These are phyloP conservation scores for Pisolithus tinctorius DNA, from an alignment of 768 basidiomycete genomes.

Conservation along the genomic window DNA sequence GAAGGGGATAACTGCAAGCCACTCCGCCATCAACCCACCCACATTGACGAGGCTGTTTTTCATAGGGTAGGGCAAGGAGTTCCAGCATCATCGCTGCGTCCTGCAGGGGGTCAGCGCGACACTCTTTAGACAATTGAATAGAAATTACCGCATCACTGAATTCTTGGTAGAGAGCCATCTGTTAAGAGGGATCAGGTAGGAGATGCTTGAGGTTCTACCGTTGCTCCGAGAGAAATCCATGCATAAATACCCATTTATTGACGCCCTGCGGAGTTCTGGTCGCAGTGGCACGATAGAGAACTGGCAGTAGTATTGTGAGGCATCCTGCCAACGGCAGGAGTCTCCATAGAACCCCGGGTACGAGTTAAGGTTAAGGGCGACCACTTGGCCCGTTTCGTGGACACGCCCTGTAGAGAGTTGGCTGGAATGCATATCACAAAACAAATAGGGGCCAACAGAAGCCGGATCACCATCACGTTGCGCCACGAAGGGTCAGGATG, in stretches of 20 bases:
- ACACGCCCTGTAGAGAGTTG: neutral
- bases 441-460: too few species aligned
- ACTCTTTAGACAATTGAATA: neutral
- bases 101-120: neutral
- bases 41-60: neutral
- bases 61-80: neutral
- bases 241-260: neutral
- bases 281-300: neutral
- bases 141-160: neutral
- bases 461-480: neutral
- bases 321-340: neutral
- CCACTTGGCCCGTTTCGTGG: neutral
- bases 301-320: neutral
- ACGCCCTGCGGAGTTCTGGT: neutral
- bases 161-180: neutral
- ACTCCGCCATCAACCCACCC: neutral
- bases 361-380: neutral
- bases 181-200: neutral
- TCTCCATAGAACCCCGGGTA: neutral
- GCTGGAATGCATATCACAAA: too few species aligned
- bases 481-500: neutral
- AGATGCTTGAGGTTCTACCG: neutral
- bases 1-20: neutral
- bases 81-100: neutral
- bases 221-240: neutral